phyloP scores from a whole-genome alignment of 2,329 filamentous ascomycete genomes.

The Colletotrichum sp. region DNA sequence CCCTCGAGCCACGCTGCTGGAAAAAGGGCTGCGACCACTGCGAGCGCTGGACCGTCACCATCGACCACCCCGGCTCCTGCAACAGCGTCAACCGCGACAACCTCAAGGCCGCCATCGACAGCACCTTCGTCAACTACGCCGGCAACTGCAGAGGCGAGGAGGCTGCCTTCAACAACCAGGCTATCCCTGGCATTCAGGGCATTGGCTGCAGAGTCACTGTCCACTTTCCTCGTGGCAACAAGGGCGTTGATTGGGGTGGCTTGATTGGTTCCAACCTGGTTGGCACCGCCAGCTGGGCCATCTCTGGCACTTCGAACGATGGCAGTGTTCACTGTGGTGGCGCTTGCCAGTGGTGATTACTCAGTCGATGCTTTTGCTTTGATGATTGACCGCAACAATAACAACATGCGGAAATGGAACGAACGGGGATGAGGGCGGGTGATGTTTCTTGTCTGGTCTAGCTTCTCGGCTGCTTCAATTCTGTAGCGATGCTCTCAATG shows the following conservation, averaged over 20 bases:
- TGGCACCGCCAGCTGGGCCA: background rate
- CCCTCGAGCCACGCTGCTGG: background rate
- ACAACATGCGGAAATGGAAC: background rate
- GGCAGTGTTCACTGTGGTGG: background rate
- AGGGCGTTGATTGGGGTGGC: slow-evolving; percentile 4
- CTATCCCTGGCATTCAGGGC: background rate
- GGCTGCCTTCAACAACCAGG: background rate
- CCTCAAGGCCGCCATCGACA: slow-evolving; percentile 1
- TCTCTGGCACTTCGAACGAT: background rate
- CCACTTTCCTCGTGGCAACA: background rate
- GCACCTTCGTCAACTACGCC: background rate
- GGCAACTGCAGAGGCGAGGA: slow-evolving; percentile 2
- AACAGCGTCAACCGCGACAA: background rate
- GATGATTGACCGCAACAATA: background rate
- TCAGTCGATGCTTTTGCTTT: background rate
- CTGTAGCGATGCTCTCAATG: background rate
- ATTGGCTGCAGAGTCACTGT: slow-evolving; percentile 3
- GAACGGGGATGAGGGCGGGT: background rate
- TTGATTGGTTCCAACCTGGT: background rate
- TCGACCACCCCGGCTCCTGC: background rate
- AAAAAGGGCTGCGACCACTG: background rate
- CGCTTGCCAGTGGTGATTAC: background rate
- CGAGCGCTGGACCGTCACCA: background rate
- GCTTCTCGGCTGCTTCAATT: background rate
- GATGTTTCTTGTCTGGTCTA: background rate